phyloP scores from a whole-genome alignment of 1,284 basidiomycete species.

The Rhodotorula sp. region DNA sequence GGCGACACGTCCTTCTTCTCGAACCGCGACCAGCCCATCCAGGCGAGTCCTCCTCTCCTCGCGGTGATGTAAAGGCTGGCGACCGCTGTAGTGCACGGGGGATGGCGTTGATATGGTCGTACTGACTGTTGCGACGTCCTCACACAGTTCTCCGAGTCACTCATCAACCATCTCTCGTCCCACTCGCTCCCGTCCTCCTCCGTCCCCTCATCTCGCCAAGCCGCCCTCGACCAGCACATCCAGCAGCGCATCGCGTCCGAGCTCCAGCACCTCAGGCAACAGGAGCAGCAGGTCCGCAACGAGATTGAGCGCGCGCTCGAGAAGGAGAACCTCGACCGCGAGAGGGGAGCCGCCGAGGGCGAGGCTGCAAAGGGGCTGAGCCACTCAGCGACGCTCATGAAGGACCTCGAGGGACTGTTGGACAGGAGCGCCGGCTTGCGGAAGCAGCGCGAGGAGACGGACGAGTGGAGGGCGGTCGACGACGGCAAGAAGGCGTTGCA shows the following conservation, averaged over 20 bases:
- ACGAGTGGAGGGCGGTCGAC: slow-evolving; percentile 32
- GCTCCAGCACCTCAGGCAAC: slow-evolving; percentile 35
- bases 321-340: slow-evolving; percentile 44
- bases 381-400: slow-evolving; percentile 33
- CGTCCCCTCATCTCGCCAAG: slow-evolving; percentile 37
- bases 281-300: slow-evolving; percentile 40
- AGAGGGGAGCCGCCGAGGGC: slow-evolving; percentile 8
- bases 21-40: slow-evolving; percentile 25
- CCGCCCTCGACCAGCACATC: slow-evolving; percentile 43
- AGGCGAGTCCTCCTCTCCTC: slow-evolving; percentile 15
- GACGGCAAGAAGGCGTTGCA: slow-evolving; percentile 15
- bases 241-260: slow-evolving; percentile 41
- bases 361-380: slow-evolving; percentile 17
- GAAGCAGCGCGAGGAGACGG: slow-evolving; percentile 13
- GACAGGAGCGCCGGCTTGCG: slow-evolving; percentile 15
- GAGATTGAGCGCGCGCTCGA: slow-evolving; percentile 44
- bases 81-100: neutral
- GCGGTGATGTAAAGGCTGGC: neutral
- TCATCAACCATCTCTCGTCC: slow-evolving; percentile 34
- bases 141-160: slow-evolving; percentile 34
- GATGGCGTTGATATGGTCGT: too few species aligned
- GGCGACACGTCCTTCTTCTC: slow-evolving; percentile 35
- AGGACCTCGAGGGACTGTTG: slow-evolving; percentile 34
- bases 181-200: slow-evolving; percentile 18
- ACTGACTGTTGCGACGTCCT: neutral